Conservation (phyloP, 108 stramenopile genomes). For the Nitzschia inconspicua region DNA sequence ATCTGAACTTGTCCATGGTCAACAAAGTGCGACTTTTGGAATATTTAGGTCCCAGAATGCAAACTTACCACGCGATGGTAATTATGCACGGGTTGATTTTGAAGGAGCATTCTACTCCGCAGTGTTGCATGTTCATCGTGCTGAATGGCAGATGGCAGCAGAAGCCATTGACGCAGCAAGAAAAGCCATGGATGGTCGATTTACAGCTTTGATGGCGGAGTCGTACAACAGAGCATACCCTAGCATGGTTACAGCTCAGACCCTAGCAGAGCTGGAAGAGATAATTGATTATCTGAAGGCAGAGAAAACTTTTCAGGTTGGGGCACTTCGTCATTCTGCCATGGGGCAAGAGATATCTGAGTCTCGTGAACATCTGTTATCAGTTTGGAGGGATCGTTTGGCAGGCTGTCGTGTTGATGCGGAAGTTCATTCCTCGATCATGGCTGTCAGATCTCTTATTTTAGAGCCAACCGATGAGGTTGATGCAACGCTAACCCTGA, state of each 20-base stretch:
- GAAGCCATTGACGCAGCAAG: slow-evolving; percentile 82
- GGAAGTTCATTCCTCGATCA: slow-evolving; percentile 84
- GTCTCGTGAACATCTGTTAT: slow-evolving; percentile 56
- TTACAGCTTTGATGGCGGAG: slow-evolving; percentile 89
- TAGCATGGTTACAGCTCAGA: slow-evolving; percentile 92
- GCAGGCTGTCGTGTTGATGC: slow-evolving; percentile 86
- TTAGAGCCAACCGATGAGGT: slow-evolving; percentile 89
- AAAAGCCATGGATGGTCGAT: slow-evolving; percentile 82
- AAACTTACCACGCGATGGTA: slow-evolving; percentile 9
- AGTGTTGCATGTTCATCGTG: slow-evolving; percentile 84
- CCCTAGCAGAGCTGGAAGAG: slow-evolving; percentile 90
- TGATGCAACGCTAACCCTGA: slow-evolving; percentile 89
- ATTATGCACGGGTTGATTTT: slow-evolving; percentile 55
- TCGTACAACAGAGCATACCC: slow-evolving; percentile 86
- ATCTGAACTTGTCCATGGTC: slow-evolving; percentile 54
- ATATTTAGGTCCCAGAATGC: slow-evolving; percentile 3
- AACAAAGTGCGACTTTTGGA: background rate
- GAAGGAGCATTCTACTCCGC: slow-evolving; percentile 94
- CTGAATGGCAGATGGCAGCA: slow-evolving; percentile 75
- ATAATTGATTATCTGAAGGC: slow-evolving; percentile 83
- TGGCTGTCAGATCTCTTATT: slow-evolving; percentile 88
- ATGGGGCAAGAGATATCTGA: slow-evolving; percentile 48
- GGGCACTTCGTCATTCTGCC: slow-evolving; percentile 43
- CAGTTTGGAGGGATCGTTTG: slow-evolving; percentile 80
- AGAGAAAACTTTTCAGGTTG: slow-evolving; percentile 38